These are phyloP conservation scores for Cerrena zonata DNA, from an alignment of 1,284 basidiomycete species.

Conservation along the genomic window DNA sequence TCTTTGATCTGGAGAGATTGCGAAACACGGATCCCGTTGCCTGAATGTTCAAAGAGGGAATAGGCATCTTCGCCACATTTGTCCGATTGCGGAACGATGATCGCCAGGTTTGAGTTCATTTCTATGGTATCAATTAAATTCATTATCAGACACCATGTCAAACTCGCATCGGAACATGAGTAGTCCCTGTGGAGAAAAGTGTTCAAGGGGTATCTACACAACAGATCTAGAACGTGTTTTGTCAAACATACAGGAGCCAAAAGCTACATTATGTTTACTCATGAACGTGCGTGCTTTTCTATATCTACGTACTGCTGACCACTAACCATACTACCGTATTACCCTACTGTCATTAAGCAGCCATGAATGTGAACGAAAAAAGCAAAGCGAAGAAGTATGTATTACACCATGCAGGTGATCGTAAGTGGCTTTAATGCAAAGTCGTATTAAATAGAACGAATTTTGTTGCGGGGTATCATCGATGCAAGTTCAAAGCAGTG, in stretches of 20 bases:
- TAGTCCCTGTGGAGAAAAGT: no score
- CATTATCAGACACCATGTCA: no score
- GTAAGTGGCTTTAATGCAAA: not conserved
- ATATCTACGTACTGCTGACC: no score
- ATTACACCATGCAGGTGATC: slow-evolving; percentile 2
- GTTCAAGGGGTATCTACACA: not conserved
- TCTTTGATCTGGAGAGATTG: no score
- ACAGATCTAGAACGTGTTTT: not conserved
- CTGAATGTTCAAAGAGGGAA: no score
- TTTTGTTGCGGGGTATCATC: slow-evolving; percentile 10
- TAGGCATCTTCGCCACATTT: no score
- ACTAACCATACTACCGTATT: not conserved
- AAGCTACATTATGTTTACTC: not conserved
- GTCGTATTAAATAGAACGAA: slow-evolving; percentile 3
- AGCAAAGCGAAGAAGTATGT: not conserved
- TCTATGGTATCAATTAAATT: no score
- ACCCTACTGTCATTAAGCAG: not conserved
- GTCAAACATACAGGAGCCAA: slow-evolving; percentile 1
- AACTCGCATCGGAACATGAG: no score
- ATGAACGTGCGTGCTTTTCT: not conserved
- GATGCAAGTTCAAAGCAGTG: slow-evolving; percentile 4
- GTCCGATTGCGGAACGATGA: no score
- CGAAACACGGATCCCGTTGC: no score
- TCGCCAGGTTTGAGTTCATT: no score
- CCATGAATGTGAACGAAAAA: not conserved